Base-by-base conservation (phyloP, 108 stramenopile genomes). In the Poteriospumella lacustris region DNA sequence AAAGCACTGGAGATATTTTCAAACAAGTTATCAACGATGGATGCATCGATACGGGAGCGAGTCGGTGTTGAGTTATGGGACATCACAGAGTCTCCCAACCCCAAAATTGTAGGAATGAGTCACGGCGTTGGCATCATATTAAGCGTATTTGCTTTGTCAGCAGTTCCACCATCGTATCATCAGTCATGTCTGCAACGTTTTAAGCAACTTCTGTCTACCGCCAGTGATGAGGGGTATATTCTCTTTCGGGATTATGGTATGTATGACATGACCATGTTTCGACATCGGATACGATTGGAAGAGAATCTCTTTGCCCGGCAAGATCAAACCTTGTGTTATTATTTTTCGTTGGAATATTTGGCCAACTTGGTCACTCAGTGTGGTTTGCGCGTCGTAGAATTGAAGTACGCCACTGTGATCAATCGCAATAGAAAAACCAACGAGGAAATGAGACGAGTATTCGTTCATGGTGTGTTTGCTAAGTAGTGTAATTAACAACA, bases 381-480 rank as follows among this genome's bases (percentile, higher is more conserved):
- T 12, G 70, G 70, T 5, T 73, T 73, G 5, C 26, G 5, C 5
- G 44, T 56, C 3, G 3, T 34, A 38, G 70, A 73, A 42, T 56
- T 73, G 31, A 5, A 42, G 5, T 73, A 73, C 36, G 70, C 70
- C 36, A 73, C 70, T 3, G 70, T 73, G 41, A 42, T 73, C 24
- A 73, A 39, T 73, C 36, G 41, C 12, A 73, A 73, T 73, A 5
- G 70, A 5, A 73, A 73, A 38, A 42, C 5, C 5, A 24, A 56
- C 9, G 36, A 52, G 43, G 5, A 36, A 42, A 73, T 73, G 70
- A 26, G 42, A 33, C 70, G 70, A 52, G 70, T 73, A 5, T 73
- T 73, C 33, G 70, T 73, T 52, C 70, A 73, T 73, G 70, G 70
- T 12, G 70, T 73, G 31, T 73, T 73, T 67, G 47, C 47, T 52